These are phyloP conservation scores for Botrytis tulipae DNA, from an alignment of 2,329 filamentous ascomycete genomes.

Conservation along the genomic window DNA sequence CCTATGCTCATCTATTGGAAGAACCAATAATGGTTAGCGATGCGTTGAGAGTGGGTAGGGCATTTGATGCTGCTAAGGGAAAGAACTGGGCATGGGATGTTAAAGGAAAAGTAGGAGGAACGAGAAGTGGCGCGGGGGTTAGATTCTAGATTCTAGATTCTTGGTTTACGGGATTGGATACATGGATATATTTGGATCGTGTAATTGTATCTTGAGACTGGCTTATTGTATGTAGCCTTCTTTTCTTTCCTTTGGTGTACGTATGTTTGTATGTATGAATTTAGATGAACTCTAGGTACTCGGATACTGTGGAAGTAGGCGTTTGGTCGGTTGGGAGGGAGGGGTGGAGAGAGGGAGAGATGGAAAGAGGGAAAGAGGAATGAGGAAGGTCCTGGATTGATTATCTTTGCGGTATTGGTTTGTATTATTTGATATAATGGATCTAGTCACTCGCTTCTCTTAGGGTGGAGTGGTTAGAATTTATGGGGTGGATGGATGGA, in stretches of 20 bases:
- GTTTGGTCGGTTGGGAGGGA: neutral
- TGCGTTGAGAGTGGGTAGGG: neutral
- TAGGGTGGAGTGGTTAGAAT: neutral
- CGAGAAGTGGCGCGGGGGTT: neutral
- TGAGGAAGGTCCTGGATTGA: neutral
- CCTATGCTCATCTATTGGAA: slow-evolving; percentile 17
- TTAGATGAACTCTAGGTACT: neutral
- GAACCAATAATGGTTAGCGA: slow-evolving; percentile 22
- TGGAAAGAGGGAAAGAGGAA: neutral
- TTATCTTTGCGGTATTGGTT: neutral
- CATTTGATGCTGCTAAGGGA: slow-evolving; percentile 16
- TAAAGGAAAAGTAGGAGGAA: neutral
- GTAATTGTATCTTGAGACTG: neutral
- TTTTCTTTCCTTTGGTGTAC: neutral
- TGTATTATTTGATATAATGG: neutral
- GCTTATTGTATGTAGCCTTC: neutral
- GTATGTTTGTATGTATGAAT: neutral
- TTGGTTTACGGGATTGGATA: neutral
- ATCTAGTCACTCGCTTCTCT: neutral
- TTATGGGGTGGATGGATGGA: neutral
- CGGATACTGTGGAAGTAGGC: neutral
- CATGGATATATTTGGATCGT: neutral
- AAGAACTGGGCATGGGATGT: slow-evolving; percentile 17
- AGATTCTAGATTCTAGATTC: neutral
- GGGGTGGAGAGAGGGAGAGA: no score